A percentile compares a stretch with the other conserved stretches of the same genome.
Evolutionary conservation across 192 early-diverging fungal species (phyloP).

Genomic region (Podochytrium sp.): DNA sequence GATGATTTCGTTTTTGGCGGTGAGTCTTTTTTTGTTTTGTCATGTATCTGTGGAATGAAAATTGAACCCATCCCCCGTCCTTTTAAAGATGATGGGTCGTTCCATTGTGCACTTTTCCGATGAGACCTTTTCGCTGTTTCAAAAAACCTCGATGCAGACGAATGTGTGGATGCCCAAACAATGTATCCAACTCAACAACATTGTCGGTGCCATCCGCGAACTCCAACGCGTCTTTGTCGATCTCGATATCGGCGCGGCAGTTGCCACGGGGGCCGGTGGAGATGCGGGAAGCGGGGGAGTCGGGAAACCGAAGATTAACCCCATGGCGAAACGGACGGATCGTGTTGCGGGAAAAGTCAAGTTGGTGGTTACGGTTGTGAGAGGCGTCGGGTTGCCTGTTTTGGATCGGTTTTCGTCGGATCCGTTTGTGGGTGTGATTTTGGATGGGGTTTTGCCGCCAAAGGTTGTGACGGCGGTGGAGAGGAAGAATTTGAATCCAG

Average conservation of each 20-base stretch:
- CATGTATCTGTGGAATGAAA: neutral
- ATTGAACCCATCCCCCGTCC: neutral
- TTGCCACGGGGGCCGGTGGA: too few relatives aligned
- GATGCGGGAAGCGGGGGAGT: too few relatives aligned
- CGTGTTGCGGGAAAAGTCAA: slow-evolving; percentile 14
- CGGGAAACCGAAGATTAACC: slow-evolving; percentile 25
- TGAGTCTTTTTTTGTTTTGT: slow-evolving; percentile 28
- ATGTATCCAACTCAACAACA: slow-evolving; percentile 57
- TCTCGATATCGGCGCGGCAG: slow-evolving; percentile 21
- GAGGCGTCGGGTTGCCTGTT: slow-evolving; percentile 39
- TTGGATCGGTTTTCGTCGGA: slow-evolving; percentile 45
- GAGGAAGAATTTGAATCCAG: slow-evolving; percentile 46
- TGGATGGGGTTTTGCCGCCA: slow-evolving; percentile 1
- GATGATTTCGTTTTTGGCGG: slow-evolving; percentile 68
- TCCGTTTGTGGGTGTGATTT: slow-evolving; percentile 41
- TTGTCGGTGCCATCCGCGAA: slow-evolving; percentile 45
- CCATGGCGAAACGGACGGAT: slow-evolving; percentile 29
- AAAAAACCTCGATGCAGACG: neutral
- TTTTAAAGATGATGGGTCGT: slow-evolving; percentile 13
- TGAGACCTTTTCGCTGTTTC: slow-evolving; percentile 1
- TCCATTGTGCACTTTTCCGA: slow-evolving; percentile 10
- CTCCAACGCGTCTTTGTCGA: slow-evolving; percentile 39
- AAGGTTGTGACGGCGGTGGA: slow-evolving; percentile 30
- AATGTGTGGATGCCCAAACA: slow-evolving; percentile 24
- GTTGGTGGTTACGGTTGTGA: slow-evolving; percentile 40